Percentiles rank a stretch among this genome's conserved stretches.
These are phyloP conservation scores for Astrothelium macrocarpum DNA, from an alignment of 495 filamentous ascomycete species.

Conservation along the genomic window DNA sequence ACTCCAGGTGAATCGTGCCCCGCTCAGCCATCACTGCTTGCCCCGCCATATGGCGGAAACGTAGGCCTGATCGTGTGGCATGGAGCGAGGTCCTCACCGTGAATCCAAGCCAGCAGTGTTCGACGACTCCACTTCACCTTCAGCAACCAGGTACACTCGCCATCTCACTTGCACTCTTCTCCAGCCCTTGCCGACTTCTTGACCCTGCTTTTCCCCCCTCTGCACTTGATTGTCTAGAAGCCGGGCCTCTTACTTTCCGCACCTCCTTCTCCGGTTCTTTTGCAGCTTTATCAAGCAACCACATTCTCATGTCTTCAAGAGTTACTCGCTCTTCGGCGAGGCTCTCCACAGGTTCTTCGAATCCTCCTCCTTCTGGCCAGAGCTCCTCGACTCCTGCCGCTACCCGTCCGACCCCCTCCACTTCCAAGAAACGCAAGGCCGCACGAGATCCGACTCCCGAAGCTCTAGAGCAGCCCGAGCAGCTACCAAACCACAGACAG, in stretches of 20 bases:
- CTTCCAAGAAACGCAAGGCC: slow-evolving; percentile 30
- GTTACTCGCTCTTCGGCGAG: slow-evolving; percentile 37
- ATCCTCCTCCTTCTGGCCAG: slow-evolving; percentile 24
- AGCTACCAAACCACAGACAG: slow-evolving; percentile 11
- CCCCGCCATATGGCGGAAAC: slow-evolving; percentile 2
- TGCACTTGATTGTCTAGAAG: background rate
- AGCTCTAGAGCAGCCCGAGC: slow-evolving; percentile 9
- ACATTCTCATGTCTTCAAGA: slow-evolving; percentile 36
- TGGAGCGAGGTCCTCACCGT: slow-evolving; percentile 6
- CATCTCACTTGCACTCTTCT: background rate
- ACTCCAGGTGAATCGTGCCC: background rate
- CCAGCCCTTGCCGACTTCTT: background rate
- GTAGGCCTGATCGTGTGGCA: slow-evolving; percentile 3
- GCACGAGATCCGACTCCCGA: slow-evolving; percentile 24
- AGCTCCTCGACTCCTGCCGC: slow-evolving; percentile 17
- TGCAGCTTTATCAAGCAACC: slow-evolving; percentile 4
- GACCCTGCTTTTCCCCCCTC: background rate
- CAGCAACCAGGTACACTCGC: slow-evolving; percentile 5
- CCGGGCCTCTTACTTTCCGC: background rate
- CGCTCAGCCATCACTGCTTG: background rate
- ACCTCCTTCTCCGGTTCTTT: background rate
- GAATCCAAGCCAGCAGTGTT: slow-evolving; percentile 2
- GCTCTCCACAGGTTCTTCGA: slow-evolving; percentile 25
- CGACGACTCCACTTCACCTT: background rate
- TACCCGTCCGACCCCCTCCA: slow-evolving; percentile 26